These are phyloP conservation scores for Vaccinium macrocarpon DNA, from an alignment of 148 eudicot species.

Conservation along the genomic window DNA sequence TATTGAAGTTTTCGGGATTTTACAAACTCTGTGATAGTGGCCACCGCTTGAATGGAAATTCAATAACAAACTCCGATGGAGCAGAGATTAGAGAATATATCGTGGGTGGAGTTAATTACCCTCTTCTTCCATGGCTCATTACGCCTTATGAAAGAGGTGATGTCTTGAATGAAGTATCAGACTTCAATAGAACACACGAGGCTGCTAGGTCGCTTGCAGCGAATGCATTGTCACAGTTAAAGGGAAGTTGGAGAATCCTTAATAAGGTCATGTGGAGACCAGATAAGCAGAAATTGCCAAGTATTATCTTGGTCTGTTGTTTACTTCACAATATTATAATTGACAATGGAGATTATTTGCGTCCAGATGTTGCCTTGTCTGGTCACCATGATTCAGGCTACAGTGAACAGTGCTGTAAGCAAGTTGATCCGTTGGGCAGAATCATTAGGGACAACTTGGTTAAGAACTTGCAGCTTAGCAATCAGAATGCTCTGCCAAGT, in stretches of 20 bases:
- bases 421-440: slow-evolving; percentile 55
- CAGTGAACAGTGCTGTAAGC: slow-evolving; percentile 44
- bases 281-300: slow-evolving; percentile 85
- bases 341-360: slow-evolving; percentile 65
- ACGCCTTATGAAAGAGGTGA: slow-evolving; percentile 49
- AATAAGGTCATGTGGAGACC: slow-evolving; percentile 99
- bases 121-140: slow-evolving; percentile 94
- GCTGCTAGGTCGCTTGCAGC: slow-evolving; percentile 62
- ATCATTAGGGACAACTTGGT: slow-evolving; percentile 53
- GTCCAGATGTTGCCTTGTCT: slow-evolving; percentile 51
- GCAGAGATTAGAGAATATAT: slow-evolving; percentile 65
- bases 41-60: slow-evolving; percentile 57
- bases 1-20: slow-evolving; percentile 71
- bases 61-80: slow-evolving; percentile 27
- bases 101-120: slow-evolving; percentile 68
- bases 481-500: slow-evolving; percentile 24
- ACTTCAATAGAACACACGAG: slow-evolving; percentile 51
- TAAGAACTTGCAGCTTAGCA: slow-evolving; percentile 47
- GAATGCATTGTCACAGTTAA: slow-evolving; percentile 66
- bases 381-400: slow-evolving; percentile 71
- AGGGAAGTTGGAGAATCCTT: slow-evolving; percentile 93
- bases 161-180: slow-evolving; percentile 17
- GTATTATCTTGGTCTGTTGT: slow-evolving; percentile 88
- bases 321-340: slow-evolving; percentile 88
- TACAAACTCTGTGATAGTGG: slow-evolving; percentile 69